These are phyloP conservation scores for Sisymbrium altissimum DNA, from an alignment of 345 rosid species.

Conservation along the genomic window DNA sequence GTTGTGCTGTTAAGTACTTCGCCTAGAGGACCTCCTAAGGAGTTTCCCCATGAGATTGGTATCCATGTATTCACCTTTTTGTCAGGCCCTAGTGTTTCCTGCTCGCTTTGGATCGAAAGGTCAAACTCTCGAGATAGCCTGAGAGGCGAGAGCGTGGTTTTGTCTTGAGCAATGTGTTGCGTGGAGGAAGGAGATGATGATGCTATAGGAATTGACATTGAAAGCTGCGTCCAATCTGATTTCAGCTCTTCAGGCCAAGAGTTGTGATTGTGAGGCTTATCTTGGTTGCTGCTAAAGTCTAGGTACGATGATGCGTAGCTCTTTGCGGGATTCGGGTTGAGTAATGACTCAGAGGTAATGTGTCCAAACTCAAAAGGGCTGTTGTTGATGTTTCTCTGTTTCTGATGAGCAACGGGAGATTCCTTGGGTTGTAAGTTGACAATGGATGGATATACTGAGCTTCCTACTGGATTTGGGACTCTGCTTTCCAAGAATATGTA, in stretches of 20 bases:
- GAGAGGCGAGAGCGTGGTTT: conserved; percentile 43
- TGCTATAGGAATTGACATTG: conserved; percentile 61
- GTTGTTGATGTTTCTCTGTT: conserved; percentile 29
- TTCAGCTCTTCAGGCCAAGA: conserved; percentile 54
- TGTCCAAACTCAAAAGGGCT: conserved; percentile 45
- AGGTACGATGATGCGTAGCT: conserved; percentile 40
- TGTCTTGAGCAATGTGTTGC: conserved; percentile 36
- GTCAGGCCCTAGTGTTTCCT: conserved; percentile 24
- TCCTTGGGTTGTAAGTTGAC: conserved; percentile 37
- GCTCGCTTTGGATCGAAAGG: conserved; percentile 24
- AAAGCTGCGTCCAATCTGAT: conserved; percentile 67
- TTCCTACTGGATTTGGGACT: conserved; percentile 10
- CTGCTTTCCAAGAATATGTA: conserved; percentile 28
- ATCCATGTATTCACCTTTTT: conserved; percentile 48
- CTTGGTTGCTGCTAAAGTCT: conserved; percentile 35
- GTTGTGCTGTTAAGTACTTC: conserved; percentile 50
- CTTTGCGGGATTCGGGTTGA: conserved; percentile 39
- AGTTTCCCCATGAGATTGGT: conserved; percentile 51
- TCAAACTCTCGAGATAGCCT: conserved; percentile 51
- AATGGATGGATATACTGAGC: conserved; percentile 28
- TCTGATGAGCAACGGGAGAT: conserved; percentile 25
- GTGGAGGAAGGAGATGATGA: conserved; percentile 44
- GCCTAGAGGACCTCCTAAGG: conserved; percentile 66
- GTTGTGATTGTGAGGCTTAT: conserved; percentile 29
- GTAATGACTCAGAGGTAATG: conserved; percentile 46